phyloP scores from a whole-genome alignment of 1,284 basidiomycete genomes.

The Cryptococcus sp. region DNA sequence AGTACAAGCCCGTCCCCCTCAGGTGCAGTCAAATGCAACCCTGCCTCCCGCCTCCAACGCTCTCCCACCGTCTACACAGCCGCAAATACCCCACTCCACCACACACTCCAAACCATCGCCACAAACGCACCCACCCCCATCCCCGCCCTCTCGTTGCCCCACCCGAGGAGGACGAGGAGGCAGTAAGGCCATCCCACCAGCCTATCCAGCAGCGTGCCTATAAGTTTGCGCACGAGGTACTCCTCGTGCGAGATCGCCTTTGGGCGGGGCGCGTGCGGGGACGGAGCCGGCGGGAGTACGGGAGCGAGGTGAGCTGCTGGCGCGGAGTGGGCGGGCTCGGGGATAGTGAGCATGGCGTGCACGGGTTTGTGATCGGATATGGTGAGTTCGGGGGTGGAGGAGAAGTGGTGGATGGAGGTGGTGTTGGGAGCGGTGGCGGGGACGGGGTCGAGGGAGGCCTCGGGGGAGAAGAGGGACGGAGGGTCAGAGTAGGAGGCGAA shows the following conservation, averaged over 20 bases:
- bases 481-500: constrained; percentile 74
- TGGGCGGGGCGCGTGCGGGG: constrained; percentile 27
- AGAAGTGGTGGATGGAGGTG: constrained; percentile 37
- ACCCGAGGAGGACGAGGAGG: constrained; percentile 39
- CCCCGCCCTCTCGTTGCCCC: constrained; percentile 37
- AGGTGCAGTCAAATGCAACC: too few relatives aligned
- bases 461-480: constrained; percentile 22
- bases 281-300: constrained; percentile 24
- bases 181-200: constrained; percentile 43
- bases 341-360: constrained; percentile 39
- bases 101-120: constrained; percentile 44
- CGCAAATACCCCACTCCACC: constrained; percentile 38
- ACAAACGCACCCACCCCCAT: constrained; percentile 43
- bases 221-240: constrained; percentile 22
- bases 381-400: constrained; percentile 38
- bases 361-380: constrained; percentile 53
- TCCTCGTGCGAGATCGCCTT: constrained; percentile 24
- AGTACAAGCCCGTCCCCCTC: too few relatives aligned
- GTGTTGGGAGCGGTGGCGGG: constrained; percentile 19
- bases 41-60: too few relatives aligned
- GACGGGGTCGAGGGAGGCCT: constrained; percentile 16
- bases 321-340: constrained; percentile 27
- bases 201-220: constrained; percentile 37
- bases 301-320: constrained; percentile 35
- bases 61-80: constrained; percentile 6